These are phyloP conservation scores for Emergomyces pasteurianus DNA, from an alignment of 2,329 filamentous ascomycete species.

Conservation along the genomic window DNA sequence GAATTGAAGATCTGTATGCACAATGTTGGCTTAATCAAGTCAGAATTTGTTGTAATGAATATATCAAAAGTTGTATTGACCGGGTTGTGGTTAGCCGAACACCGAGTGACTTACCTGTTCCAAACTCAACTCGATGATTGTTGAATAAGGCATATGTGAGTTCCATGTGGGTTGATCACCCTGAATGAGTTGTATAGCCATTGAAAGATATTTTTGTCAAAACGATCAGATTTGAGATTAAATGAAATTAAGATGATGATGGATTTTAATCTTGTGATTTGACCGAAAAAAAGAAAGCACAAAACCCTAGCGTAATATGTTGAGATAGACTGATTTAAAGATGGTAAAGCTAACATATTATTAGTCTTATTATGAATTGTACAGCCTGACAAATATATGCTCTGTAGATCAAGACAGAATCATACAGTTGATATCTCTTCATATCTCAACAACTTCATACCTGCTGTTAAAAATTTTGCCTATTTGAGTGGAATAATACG, in stretches of 20 bases:
- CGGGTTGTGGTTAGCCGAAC: constrained; percentile 2
- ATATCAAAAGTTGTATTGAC: constrained; percentile 6
- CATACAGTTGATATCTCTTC: constrained; percentile 15
- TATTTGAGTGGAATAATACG: constrained; percentile 8
- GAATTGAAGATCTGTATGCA: constrained; percentile 3
- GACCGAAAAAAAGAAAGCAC: neutral
- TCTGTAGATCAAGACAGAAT: constrained; percentile 13
- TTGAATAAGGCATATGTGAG: constrained; percentile 9
- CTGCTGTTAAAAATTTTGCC: constrained; percentile 8
- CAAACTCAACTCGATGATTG: constrained; percentile 7
- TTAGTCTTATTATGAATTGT: neutral
- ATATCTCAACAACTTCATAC: constrained; percentile 14
- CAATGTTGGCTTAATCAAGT: constrained; percentile 1
- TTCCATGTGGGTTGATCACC: constrained; percentile 11
- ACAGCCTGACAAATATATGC: constrained; percentile 1
- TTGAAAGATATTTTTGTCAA: constrained; percentile 13
- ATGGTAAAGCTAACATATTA: neutral
- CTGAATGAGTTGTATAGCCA: constrained; percentile 16
- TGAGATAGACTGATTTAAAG: neutral
- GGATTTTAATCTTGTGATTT: constrained; percentile 11
- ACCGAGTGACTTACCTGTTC: constrained; percentile 7
- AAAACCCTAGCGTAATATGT: constrained; percentile 1
- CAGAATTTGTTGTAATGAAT: constrained; percentile 6
- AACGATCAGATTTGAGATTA: constrained; percentile 8
- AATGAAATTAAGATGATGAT: constrained; percentile 11